Evolutionary conservation across 2,329 filamentous ascomycete species (phyloP), one percentile per base, ranked within the genome.

Genomic region (Xylariaceae sp.): DNA sequence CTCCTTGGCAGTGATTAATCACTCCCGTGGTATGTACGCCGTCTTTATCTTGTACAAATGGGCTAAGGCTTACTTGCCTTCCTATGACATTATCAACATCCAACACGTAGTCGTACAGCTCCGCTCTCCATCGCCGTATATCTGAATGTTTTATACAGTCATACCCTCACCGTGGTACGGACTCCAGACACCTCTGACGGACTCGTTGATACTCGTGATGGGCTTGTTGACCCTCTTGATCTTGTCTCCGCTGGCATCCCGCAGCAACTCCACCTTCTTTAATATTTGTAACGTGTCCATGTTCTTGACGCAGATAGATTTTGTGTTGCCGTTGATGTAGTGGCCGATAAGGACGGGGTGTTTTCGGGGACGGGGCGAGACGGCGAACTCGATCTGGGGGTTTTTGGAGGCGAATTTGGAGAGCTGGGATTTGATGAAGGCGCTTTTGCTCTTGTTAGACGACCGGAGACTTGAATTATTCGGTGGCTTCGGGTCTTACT

Each of bases 241-340:
- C 76, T 87, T 89, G 70, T 89, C 86, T 51, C 89, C 89, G 59
- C 79, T 90, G 18, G 86, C 82, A 66, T 90, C 83, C 52, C 87
- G 78, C 61, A 94, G 67, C 53, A 90, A 68, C 66, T 87, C 78
- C 0, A 80, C 84, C 76, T 96, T 96, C 65, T 89, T 77, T 48
- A 91, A 67, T 35, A 99, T 86, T 68, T 95, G 86, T 52, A 86
- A 81, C 30, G 84, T 82, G 60, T 90, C 84, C 66, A 96, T 70
- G 63, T 96, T 97, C 60, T 87, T 82, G 49, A 97, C 90, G 69
- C 91, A 96, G 45, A 97, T 82, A 10, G 89, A 81, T 69, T 94
- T 94, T 55, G 87, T 79, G 27, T 83, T 80, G 55, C 92, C 91
- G 69, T 96, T 97, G 76, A 97, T 89, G 73, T 95, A 99, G 70